A percentile compares a stretch with the other conserved stretches of the same genome.
Conservation (phyloP, 2,329 filamentous ascomycete species). For the Ophiostoma himal-ulmi region DNA sequence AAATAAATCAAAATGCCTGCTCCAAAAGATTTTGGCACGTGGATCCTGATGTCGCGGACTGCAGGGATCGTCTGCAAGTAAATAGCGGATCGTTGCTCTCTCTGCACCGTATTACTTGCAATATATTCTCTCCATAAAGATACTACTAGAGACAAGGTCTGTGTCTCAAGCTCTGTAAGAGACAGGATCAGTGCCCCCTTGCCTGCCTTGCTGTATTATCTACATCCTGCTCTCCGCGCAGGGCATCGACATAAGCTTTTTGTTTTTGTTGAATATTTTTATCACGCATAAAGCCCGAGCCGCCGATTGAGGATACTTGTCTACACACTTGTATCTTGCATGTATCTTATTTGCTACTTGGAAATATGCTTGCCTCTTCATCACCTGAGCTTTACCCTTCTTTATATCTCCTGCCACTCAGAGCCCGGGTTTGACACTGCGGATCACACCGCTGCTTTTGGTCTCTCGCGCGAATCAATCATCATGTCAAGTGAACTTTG, state of each 20-base stretch:
- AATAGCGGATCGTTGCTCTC: neutral
- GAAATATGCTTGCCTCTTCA: neutral
- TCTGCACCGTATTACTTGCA: neutral
- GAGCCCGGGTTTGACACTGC: constrained; percentile 24
- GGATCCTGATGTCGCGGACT: neutral
- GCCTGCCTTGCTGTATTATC: neutral
- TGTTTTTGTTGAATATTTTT: neutral
- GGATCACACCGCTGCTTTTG: constrained; percentile 24
- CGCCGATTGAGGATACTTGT: neutral
- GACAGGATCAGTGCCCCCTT: neutral
- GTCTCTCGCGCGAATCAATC: constrained; percentile 24
- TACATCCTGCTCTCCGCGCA: neutral
- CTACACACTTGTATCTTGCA: neutral
- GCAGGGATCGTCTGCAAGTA: neutral
- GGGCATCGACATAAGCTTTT: constrained; percentile 7
- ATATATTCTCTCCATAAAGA: neutral
- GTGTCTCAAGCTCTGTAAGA: neutral
- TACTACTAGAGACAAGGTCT: neutral
- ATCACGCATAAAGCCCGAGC: constrained; percentile 4
- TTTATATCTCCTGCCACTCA: neutral
- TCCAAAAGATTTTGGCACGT: neutral
- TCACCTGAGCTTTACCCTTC: neutral
- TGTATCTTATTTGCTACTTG: neutral
- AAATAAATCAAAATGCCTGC: neutral
- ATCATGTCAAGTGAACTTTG: constrained; percentile 6